Conservation (phyloP, 2,329 filamentous ascomycete genomes). For the Didymella lethalis region DNA sequence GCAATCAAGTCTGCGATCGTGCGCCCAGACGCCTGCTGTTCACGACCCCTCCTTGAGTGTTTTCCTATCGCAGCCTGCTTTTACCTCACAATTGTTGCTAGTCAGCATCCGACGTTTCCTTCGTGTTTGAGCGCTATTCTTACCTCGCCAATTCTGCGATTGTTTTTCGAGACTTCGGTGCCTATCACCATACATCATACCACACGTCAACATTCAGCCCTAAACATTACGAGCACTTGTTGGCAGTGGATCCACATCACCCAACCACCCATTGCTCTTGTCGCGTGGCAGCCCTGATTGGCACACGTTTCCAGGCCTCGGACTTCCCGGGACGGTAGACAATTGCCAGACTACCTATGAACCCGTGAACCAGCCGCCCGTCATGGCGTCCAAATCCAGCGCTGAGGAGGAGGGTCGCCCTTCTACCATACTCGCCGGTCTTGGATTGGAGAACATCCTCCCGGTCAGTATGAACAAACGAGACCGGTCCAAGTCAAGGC, state of each 20-base stretch:
- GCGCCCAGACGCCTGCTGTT: conserved; percentile 16
- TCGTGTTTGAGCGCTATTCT: conserved; percentile 23
- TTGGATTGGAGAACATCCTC: conserved; percentile 42
- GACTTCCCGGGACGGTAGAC: not conserved
- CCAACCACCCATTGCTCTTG: conserved; percentile 14
- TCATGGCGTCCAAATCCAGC: conserved; percentile 24
- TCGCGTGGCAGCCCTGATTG: conserved; percentile 23
- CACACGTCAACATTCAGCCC: conserved; percentile 21
- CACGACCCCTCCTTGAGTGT: conserved; percentile 15
- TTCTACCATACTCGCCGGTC: conserved; percentile 28
- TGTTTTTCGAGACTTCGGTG: conserved; percentile 16
- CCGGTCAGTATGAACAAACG: conserved; percentile 37
- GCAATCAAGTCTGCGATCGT: conserved; percentile 11
- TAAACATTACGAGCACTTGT: conserved; percentile 12
- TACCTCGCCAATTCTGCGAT: conserved; percentile 6
- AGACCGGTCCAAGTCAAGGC: conserved; percentile 30
- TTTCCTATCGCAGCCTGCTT: conserved; percentile 8
- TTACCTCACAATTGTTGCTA: conserved; percentile 12
- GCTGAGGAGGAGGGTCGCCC: conserved; percentile 30
- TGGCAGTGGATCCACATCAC: conserved; percentile 17
- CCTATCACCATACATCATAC: conserved; percentile 14
- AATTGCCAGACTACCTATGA: conserved; percentile 7
- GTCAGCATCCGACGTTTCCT: conserved; percentile 18
- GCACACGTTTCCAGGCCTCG: not conserved
- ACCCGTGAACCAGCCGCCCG: conserved; percentile 3